A percentile compares a stretch with the other conserved stretches of the same genome.
Conservation (phyloP, 2,329 filamentous ascomycete genomes). For the Cercospora brassicicola region DNA sequence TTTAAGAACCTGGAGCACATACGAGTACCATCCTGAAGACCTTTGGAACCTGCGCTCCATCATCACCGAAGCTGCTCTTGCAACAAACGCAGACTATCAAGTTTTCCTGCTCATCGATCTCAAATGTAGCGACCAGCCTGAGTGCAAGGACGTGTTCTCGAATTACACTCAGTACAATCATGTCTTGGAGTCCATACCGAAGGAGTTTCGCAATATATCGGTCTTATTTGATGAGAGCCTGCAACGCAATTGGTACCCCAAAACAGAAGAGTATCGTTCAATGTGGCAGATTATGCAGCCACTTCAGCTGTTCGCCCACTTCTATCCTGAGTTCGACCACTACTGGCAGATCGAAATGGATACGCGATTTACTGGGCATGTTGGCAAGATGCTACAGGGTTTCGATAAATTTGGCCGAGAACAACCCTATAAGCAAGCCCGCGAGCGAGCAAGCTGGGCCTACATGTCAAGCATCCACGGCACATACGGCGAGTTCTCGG, state of each 20-base stretch:
- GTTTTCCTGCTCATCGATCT: constrained; percentile 80
- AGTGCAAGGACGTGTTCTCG: constrained; percentile 70
- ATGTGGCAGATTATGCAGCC: constrained; percentile 62
- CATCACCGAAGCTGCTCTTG: constrained; percentile 74
- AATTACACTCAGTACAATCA: constrained; percentile 63
- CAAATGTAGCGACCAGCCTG: constrained; percentile 66
- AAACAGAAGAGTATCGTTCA: constrained; percentile 72
- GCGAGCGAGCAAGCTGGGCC: constrained; percentile 69
- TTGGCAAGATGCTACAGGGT: constrained; percentile 54
- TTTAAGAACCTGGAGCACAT: constrained; percentile 77
- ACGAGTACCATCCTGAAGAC: constrained; percentile 72
- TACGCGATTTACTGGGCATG: constrained; percentile 70
- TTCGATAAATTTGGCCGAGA: constrained; percentile 55
- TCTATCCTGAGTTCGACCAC: constrained; percentile 49
- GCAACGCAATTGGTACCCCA: constrained; percentile 68
- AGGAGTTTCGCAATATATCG: constrained; percentile 80
- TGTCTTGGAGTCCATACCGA: constrained; percentile 54
- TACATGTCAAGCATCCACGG: constrained; percentile 63
- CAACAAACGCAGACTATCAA: constrained; percentile 79
- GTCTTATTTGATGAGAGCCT: constrained; percentile 90
- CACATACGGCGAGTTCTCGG: constrained; percentile 10
- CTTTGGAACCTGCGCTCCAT: constrained; percentile 75
- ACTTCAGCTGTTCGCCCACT: constrained; percentile 49
- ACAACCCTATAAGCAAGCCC: constrained; percentile 67
- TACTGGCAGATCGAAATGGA: constrained; percentile 88